Conservation (phyloP, 805 yeast species). For the Saturnispora silvae region DNA sequence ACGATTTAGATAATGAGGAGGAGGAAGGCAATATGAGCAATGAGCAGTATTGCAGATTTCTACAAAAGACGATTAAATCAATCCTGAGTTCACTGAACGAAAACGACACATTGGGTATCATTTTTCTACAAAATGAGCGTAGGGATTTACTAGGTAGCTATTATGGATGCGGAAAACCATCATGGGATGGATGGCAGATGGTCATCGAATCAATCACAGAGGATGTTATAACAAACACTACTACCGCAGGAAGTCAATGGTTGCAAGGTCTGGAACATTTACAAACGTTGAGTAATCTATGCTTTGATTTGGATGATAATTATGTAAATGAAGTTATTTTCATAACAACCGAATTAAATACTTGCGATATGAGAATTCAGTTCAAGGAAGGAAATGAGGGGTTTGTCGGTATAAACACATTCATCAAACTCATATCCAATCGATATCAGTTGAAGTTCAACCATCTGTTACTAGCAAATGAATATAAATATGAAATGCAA, state of each 20-base stretch:
- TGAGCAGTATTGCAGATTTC: constrained; percentile 14
- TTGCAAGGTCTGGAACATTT: constrained; percentile 17
- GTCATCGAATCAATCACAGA: constrained; percentile 16
- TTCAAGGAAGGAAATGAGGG: not conserved
- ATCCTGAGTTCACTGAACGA: constrained; percentile 12
- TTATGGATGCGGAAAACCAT: constrained; percentile 21
- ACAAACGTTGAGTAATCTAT: constrained; percentile 13
- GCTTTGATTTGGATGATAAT: constrained; percentile 11
- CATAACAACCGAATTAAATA: constrained; percentile 13
- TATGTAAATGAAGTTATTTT: constrained; percentile 17
- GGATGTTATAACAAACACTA: constrained; percentile 7
- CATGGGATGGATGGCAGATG: constrained; percentile 24
- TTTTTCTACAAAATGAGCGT: constrained; percentile 18
- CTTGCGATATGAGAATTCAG: not conserved
- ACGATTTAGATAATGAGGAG: constrained; percentile 13
- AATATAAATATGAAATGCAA: constrained; percentile 16
- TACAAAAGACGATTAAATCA: constrained; percentile 10
- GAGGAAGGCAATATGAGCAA: constrained; percentile 15
- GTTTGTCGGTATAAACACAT: constrained; percentile 6
- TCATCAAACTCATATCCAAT: constrained; percentile 13
- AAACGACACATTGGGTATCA: constrained; percentile 22
- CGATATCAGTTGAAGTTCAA: constrained; percentile 16
- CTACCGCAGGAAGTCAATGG: constrained; percentile 15
- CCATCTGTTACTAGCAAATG: constrained; percentile 21
- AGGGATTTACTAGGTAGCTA: constrained; percentile 19